Evolutionary conservation across 2,329 filamentous ascomycete genomes (phyloP), one percentile per base, ranked within the genome.

Genomic region (Claviceps citrina): DNA sequence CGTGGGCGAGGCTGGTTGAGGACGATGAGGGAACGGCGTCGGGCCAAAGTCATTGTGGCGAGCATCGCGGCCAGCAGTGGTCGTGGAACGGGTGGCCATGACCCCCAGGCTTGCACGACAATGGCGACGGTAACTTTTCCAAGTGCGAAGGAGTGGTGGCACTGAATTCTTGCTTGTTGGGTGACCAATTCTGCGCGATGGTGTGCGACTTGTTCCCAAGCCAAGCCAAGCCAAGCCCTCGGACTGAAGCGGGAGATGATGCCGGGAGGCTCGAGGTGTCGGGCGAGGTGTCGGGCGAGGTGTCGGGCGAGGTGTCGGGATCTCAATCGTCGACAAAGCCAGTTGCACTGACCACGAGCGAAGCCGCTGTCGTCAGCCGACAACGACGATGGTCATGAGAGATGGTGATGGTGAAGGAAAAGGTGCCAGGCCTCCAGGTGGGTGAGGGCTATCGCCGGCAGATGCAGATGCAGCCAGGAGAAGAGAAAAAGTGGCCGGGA

Each of bases 1-100:
- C 2, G 87, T 93, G 35, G 87, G 87, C 44, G 84, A 93, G 10
- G 76, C 76, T 47, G 81, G 78, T 43, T 68, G 60, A 33, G 67
- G 55, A 15, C 64, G 59, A 49, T 71, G 68, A 27, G 59, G 54
- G 46, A 57, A 44, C 7, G 33, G 16, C 27, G 47, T 46, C 35
- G 51, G 46, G 41, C 45, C 50, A 41, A 38, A 47, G 41, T 47
- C 51, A 41, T 55, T 51, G 39, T 55, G 54, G 42, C 51, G 49
- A 46, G 48, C 44, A 42, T 57, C 49, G 43, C 48, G 51, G 48
- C 48, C 49, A 40, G 48, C 49, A 39, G 46, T 42, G 37, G 47
- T 43, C 35, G 49, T 41, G 35, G 52, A 43, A 35, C 53, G 56
- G 38, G 53, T 53, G 40, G 58, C 49, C 59, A 62, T 60, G 36